phyloP scores from a whole-genome alignment of 306 rosid genomes.

The Delonix regia region DNA sequence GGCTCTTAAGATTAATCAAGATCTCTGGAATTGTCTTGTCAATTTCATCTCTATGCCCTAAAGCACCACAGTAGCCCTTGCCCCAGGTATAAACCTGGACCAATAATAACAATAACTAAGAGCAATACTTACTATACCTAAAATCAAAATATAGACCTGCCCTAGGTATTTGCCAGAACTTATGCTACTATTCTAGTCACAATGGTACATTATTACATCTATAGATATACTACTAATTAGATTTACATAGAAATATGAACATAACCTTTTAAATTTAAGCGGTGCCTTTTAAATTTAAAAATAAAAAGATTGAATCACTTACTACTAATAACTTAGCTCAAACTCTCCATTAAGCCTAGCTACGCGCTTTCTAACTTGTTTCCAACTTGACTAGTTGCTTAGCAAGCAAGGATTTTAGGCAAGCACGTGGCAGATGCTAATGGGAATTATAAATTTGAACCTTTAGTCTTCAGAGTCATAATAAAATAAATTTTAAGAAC shows the following conservation, averaged over 20 bases:
- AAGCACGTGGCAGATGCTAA: not conserved
- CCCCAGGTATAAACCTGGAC: conserved; percentile 93
- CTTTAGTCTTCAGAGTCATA: not conserved
- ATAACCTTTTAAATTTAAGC: not conserved
- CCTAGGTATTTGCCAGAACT: no score
- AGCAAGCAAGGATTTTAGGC: not conserved
- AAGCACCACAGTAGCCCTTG: conserved; percentile 93
- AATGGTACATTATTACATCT: not conserved
- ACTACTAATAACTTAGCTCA: no score
- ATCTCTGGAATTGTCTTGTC: conserved; percentile 87
- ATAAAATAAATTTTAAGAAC: not conserved
- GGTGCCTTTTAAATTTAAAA: no score
- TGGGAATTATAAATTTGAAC: conserved; percentile 4
- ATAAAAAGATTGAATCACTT: no score
- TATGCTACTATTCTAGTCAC: no score
- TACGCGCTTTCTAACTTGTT: conserved; percentile 6
- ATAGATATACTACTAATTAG: not conserved
- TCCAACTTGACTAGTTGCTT: not conserved
- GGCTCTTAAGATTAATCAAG: conserved; percentile 59
- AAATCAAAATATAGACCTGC: conserved; percentile 25
- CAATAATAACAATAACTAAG: conserved; percentile 32
- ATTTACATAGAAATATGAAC: conserved; percentile 19
- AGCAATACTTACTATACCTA: conserved; percentile 13
- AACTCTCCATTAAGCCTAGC: no score
- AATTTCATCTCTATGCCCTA: conserved; percentile 93